phyloP scores from a whole-genome alignment of 805 yeast genomes.

The Metschnikowia shivogae region DNA sequence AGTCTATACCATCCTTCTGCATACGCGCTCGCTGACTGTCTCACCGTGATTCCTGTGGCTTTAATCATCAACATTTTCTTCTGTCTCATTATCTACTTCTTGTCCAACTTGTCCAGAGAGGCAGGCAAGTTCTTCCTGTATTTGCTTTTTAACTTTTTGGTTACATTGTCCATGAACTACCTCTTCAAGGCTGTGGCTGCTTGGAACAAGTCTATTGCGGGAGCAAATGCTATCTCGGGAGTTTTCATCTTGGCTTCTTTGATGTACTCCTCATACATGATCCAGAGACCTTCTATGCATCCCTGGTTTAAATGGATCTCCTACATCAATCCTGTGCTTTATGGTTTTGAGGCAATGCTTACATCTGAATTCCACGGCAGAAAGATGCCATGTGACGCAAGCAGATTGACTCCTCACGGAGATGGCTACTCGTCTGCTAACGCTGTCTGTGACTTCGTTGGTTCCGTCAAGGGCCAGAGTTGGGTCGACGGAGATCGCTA shows the following conservation, averaged over 20 bases:
- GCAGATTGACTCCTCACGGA: conserved; percentile 23
- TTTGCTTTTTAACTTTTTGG: conserved; percentile 42
- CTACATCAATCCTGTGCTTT: conserved; percentile 33
- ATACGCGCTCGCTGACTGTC: conserved; percentile 23
- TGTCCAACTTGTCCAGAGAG: conserved; percentile 47
- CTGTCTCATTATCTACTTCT: conserved; percentile 50
- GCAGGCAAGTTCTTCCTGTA: conserved; percentile 56
- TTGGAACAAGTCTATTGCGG: conserved; percentile 47
- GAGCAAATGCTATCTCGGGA: conserved; percentile 56
- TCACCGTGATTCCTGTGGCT: conserved; percentile 25
- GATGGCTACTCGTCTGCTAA: conserved; percentile 20
- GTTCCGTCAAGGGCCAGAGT: conserved; percentile 15
- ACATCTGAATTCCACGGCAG: conserved; percentile 31
- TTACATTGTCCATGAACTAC: conserved; percentile 50
- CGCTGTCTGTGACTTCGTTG: conserved; percentile 14
- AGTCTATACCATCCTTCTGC: conserved; percentile 29
- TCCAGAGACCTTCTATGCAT: conserved; percentile 32
- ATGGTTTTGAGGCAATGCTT: conserved; percentile 28
- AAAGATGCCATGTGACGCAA: conserved; percentile 23
- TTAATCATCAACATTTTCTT: conserved; percentile 45
- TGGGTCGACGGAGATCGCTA: conserved; percentile 31
- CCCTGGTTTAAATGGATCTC: conserved; percentile 36
- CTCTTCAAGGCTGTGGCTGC: conserved; percentile 53
- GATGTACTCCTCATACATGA: conserved; percentile 31
- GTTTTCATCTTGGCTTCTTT: conserved; percentile 33